A percentile compares a stretch with the other conserved stretches of the same genome.
phyloP scores from a whole-genome alignment of 148 eudicot species.

The Pouteria glomerata region DNA sequence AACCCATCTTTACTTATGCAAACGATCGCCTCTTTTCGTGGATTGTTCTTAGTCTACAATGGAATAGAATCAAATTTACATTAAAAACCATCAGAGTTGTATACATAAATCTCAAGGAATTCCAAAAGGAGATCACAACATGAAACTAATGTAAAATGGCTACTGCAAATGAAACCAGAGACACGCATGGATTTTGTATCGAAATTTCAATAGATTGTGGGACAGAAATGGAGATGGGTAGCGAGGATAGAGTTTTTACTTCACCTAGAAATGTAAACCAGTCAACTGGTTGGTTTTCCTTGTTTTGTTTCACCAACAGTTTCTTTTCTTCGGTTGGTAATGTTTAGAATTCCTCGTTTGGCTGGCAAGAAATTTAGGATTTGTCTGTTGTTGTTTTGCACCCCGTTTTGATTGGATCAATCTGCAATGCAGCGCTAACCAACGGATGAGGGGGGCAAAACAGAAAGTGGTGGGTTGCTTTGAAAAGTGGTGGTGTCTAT shows the following conservation, averaged over 20 bases:
- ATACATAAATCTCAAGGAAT: no score
- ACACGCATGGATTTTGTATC: neutral
- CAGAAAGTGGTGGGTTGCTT: neutral
- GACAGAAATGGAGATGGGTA: neutral
- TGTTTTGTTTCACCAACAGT: neutral
- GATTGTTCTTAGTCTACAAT: neutral
- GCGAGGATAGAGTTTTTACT: constrained; percentile 4
- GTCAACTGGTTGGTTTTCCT: constrained; percentile 13
- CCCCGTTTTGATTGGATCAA: constrained; percentile 17
- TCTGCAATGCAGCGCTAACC: neutral
- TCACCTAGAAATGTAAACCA: constrained; percentile 6
- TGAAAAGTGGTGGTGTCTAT: neutral
- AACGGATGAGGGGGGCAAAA: neutral
- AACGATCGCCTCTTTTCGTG: neutral
- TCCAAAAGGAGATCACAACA: neutral
- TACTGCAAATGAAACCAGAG: neutral
- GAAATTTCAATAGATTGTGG: neutral
- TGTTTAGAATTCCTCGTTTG: constrained; percentile 28
- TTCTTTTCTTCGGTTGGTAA: neutral
- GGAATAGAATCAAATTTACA: constrained; percentile 7
- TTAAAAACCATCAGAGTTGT: no score
- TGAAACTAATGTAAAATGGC: neutral
- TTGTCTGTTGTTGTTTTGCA: neutral
- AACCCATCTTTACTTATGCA: constrained; percentile 34
- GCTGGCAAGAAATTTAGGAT: constrained; percentile 28